Evolutionary conservation across 73 alveolate genomes (phyloP).

Genomic region (Effrenium voratum): DNA sequence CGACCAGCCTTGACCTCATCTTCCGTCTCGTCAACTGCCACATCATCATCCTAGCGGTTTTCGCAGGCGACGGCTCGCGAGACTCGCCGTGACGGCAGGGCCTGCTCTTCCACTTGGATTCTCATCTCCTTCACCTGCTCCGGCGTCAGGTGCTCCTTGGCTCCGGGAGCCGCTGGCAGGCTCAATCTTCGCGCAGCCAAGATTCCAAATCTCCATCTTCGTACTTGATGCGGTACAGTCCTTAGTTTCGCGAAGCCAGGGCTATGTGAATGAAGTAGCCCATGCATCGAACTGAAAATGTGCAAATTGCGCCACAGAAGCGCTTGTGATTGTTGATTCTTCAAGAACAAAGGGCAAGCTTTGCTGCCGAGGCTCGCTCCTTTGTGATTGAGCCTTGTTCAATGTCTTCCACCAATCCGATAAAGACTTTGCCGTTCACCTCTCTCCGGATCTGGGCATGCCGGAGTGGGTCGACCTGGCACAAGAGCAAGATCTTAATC

Average conservation of each 20-base stretch:
- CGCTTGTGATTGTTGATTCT: too few relatives aligned
- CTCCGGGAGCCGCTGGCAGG: background rate
- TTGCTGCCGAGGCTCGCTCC: background rate
- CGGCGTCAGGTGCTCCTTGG: conserved; percentile 69
- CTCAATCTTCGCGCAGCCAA: background rate
- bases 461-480: conserved; percentile 55
- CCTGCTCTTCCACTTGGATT: background rate
- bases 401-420: conserved; percentile 26
- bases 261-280: background rate
- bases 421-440: conserved; percentile 7
- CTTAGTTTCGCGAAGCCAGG: background rate
- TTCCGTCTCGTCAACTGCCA: too few relatives aligned
- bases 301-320: background rate
- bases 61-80: too few relatives aligned
- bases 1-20: too few relatives aligned
- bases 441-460: conserved; percentile 34
- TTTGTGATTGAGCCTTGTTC: conserved; percentile 36
- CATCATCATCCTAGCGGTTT: too few relatives aligned
- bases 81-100: too few relatives aligned
- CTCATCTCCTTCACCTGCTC: conserved; percentile 64
- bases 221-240: conserved; percentile 62
- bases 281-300: background rate
- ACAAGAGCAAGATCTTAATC: background rate
- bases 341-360: background rate
- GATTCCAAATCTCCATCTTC: conserved; percentile 59